Evolutionary conservation across 768 basidiomycete genomes (phyloP).

Genomic region (Cystofilobasidium capitatum): DNA sequence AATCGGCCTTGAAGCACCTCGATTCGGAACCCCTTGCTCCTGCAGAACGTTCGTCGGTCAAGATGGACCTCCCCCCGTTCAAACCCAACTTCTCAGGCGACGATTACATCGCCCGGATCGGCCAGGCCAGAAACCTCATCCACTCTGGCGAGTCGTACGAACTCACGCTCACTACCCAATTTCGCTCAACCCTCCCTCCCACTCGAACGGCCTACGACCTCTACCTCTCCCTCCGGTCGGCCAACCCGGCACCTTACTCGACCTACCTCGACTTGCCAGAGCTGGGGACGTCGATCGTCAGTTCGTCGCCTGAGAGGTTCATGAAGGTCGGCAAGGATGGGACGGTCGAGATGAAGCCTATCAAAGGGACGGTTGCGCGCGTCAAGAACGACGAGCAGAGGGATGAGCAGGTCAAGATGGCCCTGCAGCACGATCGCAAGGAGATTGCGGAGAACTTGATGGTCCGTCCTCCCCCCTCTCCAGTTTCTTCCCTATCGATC

Average conservation of each 20-base stretch:
- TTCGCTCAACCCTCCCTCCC: conserved; percentile 36
- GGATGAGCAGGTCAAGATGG: conserved; percentile 47
- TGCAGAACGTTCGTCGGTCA: not conserved
- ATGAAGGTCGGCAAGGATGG: conserved; percentile 61
- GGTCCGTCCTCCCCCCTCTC: conserved; percentile 42
- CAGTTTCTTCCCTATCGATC: too few species aligned
- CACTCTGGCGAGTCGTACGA: conserved; percentile 85
- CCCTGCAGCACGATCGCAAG: conserved; percentile 48
- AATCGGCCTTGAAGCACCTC: not conserved
- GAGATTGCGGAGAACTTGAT: conserved; percentile 95
- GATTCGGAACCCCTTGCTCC: not conserved
- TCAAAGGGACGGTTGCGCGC: conserved; percentile 71
- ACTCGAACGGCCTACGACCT: conserved; percentile 34
- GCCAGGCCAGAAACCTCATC: conserved; percentile 60
- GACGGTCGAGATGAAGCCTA: conserved; percentile 75
- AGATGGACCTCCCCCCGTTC: conserved; percentile 2
- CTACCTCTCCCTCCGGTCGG: conserved; percentile 49
- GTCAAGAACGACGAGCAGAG: conserved; percentile 44
- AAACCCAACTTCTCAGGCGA: conserved; percentile 13
- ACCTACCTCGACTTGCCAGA: conserved; percentile 48
- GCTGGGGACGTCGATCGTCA: conserved; percentile 50
- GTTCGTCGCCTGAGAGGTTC: conserved; percentile 87
- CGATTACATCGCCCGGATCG: conserved; percentile 59
- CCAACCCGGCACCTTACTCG: conserved; percentile 83
- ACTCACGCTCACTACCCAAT: conserved; percentile 61